Evolutionary conservation across 1,284 basidiomycete genomes (phyloP), one percentile per base, ranked within the genome.

Genomic region (Bondarzewia mesenterica): DNA sequence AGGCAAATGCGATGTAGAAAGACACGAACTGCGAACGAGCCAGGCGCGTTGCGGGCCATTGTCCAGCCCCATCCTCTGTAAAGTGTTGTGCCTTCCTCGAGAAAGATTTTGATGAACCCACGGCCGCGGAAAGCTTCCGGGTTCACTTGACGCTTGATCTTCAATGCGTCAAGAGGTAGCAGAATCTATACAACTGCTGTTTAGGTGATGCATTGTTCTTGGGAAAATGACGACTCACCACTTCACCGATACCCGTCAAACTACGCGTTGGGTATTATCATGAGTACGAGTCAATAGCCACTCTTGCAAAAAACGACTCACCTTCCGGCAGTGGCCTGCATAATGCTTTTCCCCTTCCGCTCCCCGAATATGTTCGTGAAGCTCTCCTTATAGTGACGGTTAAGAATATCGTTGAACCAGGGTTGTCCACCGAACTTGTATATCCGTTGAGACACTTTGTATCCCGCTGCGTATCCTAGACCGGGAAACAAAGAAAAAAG

Each of bases 11-110:
- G 8, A 23, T 32, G 22, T 15, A 5, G 21, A 42, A 32, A 20
- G 20, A 23, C 5, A 74, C 88, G 53, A 60, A 93, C 91, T 48
- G 95, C 93, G 59, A 99, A 99, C 48, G 81, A 86, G 14, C 95
- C 95, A 2, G 95, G 95, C 2, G 95, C 95, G 63, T 99, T 99
- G 50, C 95, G 82, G 1, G 93, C 94, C 74, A 97, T 90, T 32
- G 95, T 99, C 95, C 95, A 98, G 48, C 94, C 95, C 90, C 93
- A 97, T 36, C 95, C 95, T 56, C 93, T 84, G 71, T 99, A 99
- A 35, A 99, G 79, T 2, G 86, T 80, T 10, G 80, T 85, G 50
- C 94, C 93, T 64, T 99, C 96, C 58, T 99, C 94, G 57, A 85
- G 71, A 64, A 99, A 81, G 57, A 99, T 93, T 48, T 87, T 85